phyloP scores from a whole-genome alignment of 1,139 yeast species.

The Arxiozyma bovina region DNA sequence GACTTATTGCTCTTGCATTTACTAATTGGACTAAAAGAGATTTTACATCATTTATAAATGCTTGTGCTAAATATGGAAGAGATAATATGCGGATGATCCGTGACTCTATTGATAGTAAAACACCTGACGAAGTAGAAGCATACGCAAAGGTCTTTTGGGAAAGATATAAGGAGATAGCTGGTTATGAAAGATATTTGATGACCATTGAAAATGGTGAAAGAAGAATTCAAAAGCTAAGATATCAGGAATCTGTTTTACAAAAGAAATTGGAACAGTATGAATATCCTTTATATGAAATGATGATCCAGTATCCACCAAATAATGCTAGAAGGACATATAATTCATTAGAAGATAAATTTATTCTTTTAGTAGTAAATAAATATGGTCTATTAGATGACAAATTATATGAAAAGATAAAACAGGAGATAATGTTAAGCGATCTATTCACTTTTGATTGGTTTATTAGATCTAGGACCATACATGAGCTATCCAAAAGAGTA shows the following conservation, averaged over 20 bases:
- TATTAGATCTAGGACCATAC: constrained; percentile 72
- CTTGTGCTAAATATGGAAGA: constrained; percentile 74
- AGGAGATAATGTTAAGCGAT: constrained; percentile 64
- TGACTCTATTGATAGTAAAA: constrained; percentile 56
- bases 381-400: constrained; percentile 67
- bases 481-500: constrained; percentile 75
- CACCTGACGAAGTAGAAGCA: constrained; percentile 55
- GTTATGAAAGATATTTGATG: constrained; percentile 73
- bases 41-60: constrained; percentile 75
- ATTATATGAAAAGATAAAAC: constrained; percentile 66
- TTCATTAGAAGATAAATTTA: constrained; percentile 76
- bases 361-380: constrained; percentile 62
- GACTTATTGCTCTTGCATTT: constrained; percentile 58
- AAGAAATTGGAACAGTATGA: constrained; percentile 53
- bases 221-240: constrained; percentile 52
- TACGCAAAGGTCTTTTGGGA: constrained; percentile 73
- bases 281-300: constrained; percentile 69
- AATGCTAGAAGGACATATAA: constrained; percentile 81
- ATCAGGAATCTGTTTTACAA: constrained; percentile 59
- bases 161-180: constrained; percentile 63
- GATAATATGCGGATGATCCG: constrained; percentile 53
- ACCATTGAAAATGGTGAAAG: constrained; percentile 87
- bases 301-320: constrained; percentile 81
- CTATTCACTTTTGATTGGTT: constrained; percentile 86
- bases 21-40: constrained; percentile 81